Percentiles rank a stretch among this genome's conserved stretches.
Evolutionary conservation across 106 monocot species (phyloP).

Genomic region (Apostasia ramifera): DNA sequence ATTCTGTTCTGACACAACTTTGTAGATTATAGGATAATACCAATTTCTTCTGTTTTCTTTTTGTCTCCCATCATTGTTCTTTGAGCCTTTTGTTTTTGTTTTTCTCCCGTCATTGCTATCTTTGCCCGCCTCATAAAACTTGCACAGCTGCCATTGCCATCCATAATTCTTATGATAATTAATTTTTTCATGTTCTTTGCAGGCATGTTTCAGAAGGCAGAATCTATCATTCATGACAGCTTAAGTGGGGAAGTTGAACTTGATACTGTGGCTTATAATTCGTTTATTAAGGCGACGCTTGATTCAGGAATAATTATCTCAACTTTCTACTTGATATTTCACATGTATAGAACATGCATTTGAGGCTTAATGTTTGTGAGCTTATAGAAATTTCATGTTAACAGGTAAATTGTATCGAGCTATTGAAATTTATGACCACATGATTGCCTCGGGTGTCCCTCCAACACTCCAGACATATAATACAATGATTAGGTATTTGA

Average conservation of each 20-base stretch:
- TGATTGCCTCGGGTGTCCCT: conserved; percentile 65
- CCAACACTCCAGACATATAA: conserved; percentile 86
- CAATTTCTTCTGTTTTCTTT: too few relatives aligned
- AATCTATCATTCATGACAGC: conserved; percentile 57
- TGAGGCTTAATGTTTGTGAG: not conserved
- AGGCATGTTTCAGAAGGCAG: conserved; percentile 78
- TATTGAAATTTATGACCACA: conserved; percentile 57
- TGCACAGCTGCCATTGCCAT: not conserved
- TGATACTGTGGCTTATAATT: conserved; percentile 93
- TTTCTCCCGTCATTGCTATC: too few relatives aligned
- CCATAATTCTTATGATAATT: not conserved
- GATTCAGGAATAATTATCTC: conserved; percentile 51
- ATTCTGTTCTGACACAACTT: not conserved
- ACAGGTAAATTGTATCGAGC: conserved; percentile 85
- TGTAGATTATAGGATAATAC: not conserved
- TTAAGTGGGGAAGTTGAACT: conserved; percentile 41
- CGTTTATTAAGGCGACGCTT: conserved; percentile 88
- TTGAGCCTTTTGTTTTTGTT: too few relatives aligned
- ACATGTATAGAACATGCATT: too few relatives aligned
- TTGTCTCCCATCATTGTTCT: too few relatives aligned
- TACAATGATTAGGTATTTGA: conserved; percentile 91
- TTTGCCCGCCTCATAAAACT: too few relatives aligned
- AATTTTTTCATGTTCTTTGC: conserved; percentile 6
- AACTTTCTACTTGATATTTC: not conserved
- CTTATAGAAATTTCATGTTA: not conserved